phyloP scores from a whole-genome alignment of 768 basidiomycete species.

The Lactifluus pinguis region DNA sequence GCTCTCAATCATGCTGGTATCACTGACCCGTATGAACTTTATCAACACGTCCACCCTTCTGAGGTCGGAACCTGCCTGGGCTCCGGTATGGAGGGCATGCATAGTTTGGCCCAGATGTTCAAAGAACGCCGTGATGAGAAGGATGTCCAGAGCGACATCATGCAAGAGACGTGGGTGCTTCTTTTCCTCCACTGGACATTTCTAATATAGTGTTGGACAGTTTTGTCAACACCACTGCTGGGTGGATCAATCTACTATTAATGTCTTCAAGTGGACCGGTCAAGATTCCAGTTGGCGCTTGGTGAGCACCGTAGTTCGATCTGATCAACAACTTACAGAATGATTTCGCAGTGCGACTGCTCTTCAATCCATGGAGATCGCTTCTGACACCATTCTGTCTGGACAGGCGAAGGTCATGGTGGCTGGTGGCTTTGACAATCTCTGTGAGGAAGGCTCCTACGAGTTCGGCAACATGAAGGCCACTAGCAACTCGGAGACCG shows the following conservation, averaged over 20 bases:
- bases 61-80: conserved; percentile 93
- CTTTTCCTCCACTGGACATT: neutral
- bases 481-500: conserved; percentile 92
- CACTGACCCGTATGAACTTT: conserved; percentile 96
- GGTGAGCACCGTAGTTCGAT: conserved; percentile 41
- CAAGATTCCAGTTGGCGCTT: conserved; percentile 98
- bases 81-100: conserved; percentile 96
- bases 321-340: conserved; percentile 6
- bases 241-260: conserved; percentile 93
- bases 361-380: conserved; percentile 95
- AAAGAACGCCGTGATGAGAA: conserved; percentile 97
- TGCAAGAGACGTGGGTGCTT: conserved; percentile 86
- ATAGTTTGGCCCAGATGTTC: conserved; percentile 92
- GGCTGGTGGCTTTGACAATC: conserved; percentile 96
- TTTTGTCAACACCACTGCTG: conserved; percentile 98
- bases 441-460: conserved; percentile 96
- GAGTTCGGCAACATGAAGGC: conserved; percentile 99
- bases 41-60: conserved; percentile 93
- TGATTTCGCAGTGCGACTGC: conserved; percentile 69
- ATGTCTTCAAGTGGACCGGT: conserved; percentile 96
- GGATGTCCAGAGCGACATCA: conserved; percentile 95
- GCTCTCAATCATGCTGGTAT: conserved; percentile 95
- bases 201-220: conserved; percentile 30
- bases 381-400: conserved; percentile 87
- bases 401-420: conserved; percentile 99